Conservation (phyloP, 148 eudicot species). For the Vaccinium macrocarpon region DNA sequence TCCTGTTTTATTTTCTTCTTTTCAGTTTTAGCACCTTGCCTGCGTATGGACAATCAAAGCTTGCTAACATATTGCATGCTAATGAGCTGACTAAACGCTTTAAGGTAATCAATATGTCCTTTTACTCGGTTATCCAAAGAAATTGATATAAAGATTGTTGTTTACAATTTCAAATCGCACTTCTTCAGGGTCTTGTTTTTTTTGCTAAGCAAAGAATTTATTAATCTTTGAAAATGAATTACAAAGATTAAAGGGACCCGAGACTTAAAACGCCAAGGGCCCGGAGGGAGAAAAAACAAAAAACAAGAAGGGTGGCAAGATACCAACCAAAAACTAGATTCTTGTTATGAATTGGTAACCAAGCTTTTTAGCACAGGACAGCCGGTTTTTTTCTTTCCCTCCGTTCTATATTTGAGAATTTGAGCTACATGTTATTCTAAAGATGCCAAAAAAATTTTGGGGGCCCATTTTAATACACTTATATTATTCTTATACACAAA, state of each 20-base stretch:
- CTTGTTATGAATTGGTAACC: not conserved
- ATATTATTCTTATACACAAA: no score
- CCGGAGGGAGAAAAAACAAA: no score
- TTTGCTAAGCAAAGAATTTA: no score
- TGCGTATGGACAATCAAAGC: constrained; percentile 93
- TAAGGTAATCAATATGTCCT: constrained; percentile 43
- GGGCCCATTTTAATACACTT: no score
- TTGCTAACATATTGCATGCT: constrained; percentile 77
- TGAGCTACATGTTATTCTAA: not conserved
- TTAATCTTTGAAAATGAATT: no score
- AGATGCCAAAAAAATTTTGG: not conserved
- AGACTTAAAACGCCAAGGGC: no score
- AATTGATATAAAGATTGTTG: not conserved
- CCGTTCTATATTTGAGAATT: not conserved
- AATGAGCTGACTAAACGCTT: constrained; percentile 66
- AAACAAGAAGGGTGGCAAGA: no score
- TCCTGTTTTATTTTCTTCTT: constrained; percentile 4
- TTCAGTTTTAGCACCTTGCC: constrained; percentile 54
- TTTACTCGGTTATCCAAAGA: not conserved
- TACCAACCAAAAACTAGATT: no score
- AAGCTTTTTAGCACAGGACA: not conserved
- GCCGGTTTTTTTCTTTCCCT: not conserved
- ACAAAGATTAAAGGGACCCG: no score
- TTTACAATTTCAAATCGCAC: not conserved
- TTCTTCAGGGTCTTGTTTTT: not conserved